Conservation (phyloP, 768 basidiomycete species). For the Rickenella mellea region DNA sequence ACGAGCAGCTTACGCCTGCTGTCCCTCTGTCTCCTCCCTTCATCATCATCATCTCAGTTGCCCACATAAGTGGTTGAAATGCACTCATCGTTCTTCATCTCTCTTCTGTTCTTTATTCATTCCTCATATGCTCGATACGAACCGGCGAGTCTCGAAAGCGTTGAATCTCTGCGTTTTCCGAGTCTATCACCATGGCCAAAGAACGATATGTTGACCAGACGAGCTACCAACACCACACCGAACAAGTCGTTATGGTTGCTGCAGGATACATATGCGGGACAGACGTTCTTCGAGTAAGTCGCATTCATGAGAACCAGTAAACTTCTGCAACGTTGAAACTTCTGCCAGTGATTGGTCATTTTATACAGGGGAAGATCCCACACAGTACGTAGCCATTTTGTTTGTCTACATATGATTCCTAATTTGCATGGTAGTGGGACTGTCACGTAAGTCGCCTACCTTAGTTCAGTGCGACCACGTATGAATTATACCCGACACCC, state of each 20-base stretch:
- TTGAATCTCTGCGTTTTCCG: too few relatives aligned
- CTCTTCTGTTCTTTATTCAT: too few relatives aligned
- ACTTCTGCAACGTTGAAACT: background rate
- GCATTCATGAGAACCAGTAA: constrained; percentile 4
- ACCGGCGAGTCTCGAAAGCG: too few relatives aligned
- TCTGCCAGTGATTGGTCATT: constrained; percentile 47
- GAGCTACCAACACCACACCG: too few relatives aligned
- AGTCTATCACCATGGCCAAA: too few relatives aligned
- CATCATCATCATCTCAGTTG: too few relatives aligned
- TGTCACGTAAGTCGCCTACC: constrained; percentile 47
- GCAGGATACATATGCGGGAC: constrained; percentile 56
- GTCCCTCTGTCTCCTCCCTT: too few relatives aligned
- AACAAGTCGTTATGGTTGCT: constrained; percentile 60
- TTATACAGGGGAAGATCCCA: constrained; percentile 55
- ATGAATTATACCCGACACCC: constrained; percentile 7
- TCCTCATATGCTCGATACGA: too few relatives aligned
- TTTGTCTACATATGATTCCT: constrained; percentile 6
- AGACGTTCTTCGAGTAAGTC: constrained; percentile 60
- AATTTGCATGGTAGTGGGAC: constrained; percentile 40
- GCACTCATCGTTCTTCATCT: too few relatives aligned
- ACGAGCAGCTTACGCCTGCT: too few relatives aligned
- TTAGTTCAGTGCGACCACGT: constrained; percentile 1
- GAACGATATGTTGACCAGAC: too few relatives aligned
- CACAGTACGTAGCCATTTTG: constrained; percentile 36
- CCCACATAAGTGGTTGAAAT: too few relatives aligned